Evolutionary conservation across 768 basidiomycete species (phyloP), one percentile per base, ranked within the genome.

Genomic region (Serendipita sp.): DNA sequence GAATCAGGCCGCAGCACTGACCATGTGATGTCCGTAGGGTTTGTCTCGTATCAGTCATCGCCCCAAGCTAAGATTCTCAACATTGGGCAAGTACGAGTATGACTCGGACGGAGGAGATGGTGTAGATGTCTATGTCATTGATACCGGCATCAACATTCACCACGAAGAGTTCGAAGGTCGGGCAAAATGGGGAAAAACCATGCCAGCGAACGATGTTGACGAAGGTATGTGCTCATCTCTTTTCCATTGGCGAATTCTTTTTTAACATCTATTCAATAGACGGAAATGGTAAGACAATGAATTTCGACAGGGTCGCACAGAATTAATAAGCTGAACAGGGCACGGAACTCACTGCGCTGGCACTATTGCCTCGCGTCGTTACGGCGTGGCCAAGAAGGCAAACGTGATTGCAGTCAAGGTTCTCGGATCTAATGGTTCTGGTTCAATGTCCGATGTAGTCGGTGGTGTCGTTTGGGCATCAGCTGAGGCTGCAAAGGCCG

Each of bases 361-460:
- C 64, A 99, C 94, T 35, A 94, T 98, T 69, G 96, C 86, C n/a
- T 92, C 90, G 3, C 76, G 78, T 71, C 89, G 85, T 75, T 98
- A 91, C 71, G 96, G 96, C 76, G 92, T 99, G 51, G 93, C 96
- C 62, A 98, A 99, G 85, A 81, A 81, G 67, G 95, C 93, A 64
- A 81, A 90, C 67, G 80, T 95, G 69, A 79, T 88, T 68, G 92
- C 92, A 38, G 91, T 95, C 74, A 95, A 94, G 79, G 90, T 91
- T 18, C 82, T 97, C 54, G 92, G 93, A n/a, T 84, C 87, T 56
- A 90, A 94, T 69, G 96, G 96, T 41, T 90, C 87, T 68, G 96
- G 96, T 5, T 81, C 86, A 65, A 96, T 97, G 94, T 85, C 86
- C 47, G 94, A 98, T 71, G 96, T 98, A 68, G 78, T 98, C 60